Evolutionary conservation across 352 stramenopile species (phyloP).

Genomic region (Halophytophthora polymorphica): DNA sequence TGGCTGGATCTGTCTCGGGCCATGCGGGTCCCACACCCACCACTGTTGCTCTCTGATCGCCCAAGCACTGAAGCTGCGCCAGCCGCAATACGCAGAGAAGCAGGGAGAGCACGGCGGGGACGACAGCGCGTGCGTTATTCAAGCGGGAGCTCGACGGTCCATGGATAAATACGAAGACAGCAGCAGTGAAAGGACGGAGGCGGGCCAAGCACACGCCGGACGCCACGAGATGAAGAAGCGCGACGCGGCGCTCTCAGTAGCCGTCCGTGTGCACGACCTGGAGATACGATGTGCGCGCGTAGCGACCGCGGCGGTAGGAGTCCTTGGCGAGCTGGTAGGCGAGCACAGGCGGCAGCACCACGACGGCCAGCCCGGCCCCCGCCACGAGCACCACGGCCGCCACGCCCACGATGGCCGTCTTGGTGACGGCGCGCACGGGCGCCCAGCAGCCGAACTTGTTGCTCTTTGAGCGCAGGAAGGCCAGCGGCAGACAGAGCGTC

Average conservation of each 20-base stretch:
- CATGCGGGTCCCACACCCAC: no score
- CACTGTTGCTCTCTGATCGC: no score
- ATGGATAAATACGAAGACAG: no score
- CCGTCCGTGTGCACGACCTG: constrained; percentile 18
- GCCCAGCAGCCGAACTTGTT: constrained; percentile 55
- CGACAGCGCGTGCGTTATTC: no score
- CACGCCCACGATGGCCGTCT: constrained; percentile 55
- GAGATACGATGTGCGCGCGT: constrained; percentile 36
- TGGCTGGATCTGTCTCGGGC: no score
- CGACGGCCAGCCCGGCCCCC: constrained; percentile 56
- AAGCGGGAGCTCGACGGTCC: no score
- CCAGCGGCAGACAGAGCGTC: constrained; percentile 63
- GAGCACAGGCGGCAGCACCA: constrained; percentile 67
- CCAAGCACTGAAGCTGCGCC: no score
- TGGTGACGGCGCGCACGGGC: constrained; percentile 69
- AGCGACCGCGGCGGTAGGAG: constrained; percentile 38
- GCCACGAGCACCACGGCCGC: constrained; percentile 49
- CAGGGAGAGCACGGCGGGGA: no score
- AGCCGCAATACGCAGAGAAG: no score
- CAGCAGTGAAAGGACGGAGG: constrained; percentile 4
- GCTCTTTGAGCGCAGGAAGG: constrained; percentile 70
- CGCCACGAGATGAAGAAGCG: background rate
- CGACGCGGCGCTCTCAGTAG: constrained; percentile 15
- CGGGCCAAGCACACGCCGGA: background rate
- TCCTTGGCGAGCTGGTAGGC: constrained; percentile 57